These are phyloP conservation scores for Lentinula detonsa DNA, from an alignment of 768 basidiomycete species.

Conservation along the genomic window DNA sequence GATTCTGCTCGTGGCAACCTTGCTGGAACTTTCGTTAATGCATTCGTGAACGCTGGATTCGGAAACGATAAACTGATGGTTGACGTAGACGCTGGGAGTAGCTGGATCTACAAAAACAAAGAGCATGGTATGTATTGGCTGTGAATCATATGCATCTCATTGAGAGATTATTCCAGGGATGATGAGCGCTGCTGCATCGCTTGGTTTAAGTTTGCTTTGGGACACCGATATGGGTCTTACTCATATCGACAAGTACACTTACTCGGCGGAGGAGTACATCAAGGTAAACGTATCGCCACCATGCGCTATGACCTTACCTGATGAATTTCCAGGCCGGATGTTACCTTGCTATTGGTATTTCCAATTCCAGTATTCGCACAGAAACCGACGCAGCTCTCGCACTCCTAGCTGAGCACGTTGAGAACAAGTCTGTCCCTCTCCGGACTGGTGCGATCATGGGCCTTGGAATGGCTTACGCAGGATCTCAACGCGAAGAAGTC, in stretches of 20 bases:
- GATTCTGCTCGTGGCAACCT: conserved; percentile 94
- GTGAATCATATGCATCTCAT: not conserved
- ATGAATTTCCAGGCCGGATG: conserved; percentile 64
- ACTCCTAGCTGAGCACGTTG: conserved; percentile 83
- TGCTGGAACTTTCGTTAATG: conserved; percentile 97
- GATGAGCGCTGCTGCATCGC: conserved; percentile 93
- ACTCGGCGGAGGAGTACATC: conserved; percentile 93
- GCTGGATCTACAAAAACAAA: conserved; percentile 99
- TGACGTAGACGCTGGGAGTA: conserved; percentile 90
- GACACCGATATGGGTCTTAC: conserved; percentile 91
- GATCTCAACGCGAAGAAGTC: conserved; percentile 87
- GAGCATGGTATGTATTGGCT: conserved; percentile 66
- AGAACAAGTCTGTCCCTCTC: conserved; percentile 78
- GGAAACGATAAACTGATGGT: conserved; percentile 99
- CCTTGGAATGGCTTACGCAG: conserved; percentile 89
- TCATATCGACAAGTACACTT: conserved; percentile 97
- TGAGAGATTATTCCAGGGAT: conserved; percentile 50
- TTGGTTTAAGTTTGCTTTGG: conserved; percentile 93
- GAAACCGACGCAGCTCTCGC: conserved; percentile 93
- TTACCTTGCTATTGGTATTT: conserved; percentile 87
- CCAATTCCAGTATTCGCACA: conserved; percentile 84
- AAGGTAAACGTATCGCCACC: conserved; percentile 43
- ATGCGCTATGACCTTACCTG: not conserved
- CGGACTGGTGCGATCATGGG: conserved; percentile 89
- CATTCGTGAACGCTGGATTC: conserved; percentile 97